Evolutionary conservation across 2,329 filamentous ascomycete genomes (phyloP), one percentile per base, ranked within the genome.

Genomic region (Colletotrichum spinosum): DNA sequence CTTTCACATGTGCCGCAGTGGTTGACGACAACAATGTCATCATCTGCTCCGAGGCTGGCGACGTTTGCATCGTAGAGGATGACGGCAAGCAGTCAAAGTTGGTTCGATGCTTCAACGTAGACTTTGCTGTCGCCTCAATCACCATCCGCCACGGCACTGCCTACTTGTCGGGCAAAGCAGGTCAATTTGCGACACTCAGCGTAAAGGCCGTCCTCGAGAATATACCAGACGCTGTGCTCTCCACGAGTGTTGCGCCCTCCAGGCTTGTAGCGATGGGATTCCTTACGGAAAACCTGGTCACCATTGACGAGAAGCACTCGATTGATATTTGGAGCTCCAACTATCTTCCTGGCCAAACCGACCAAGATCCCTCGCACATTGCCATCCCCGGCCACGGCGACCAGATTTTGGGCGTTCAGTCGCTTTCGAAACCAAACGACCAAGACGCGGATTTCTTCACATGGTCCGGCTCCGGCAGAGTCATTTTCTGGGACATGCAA

Each of bases 11-110:
- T 68, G 89, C 93, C 6, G 87, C 89, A 13, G 82, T 87, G 13
- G 86, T 97, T 39, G 90, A 91, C 42, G 88, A 92, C 41, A 86
- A 85, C 46, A 91, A 90, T 71, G 91, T 94, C 15, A 86, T 98
- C 45, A 83, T 98, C 46, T 96, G 93, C 78, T 92, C 95, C 4
- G 94, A 97, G 73, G 87, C 88, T 64, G 96, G 96, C 35, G 91
- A 97, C 72, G 83, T 99, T n/a, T 98, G 95, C 76, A 81, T 97
- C 37, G 82, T 97, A 38, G 92, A 97, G 68, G 92, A 97, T 69
- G 86, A 85, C 38, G 88, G 87, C 55, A 90, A 89, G 67, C 87
- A 89, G 67, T 91, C 92, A 76, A 92, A 88, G 70, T 81, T 97
- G 52, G 82, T 84, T 48, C 88, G 89, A 63, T 83, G 93, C 39